Conservation (phyloP, 495 filamentous ascomycete species). For the Xeromyces bisporus region DNA sequence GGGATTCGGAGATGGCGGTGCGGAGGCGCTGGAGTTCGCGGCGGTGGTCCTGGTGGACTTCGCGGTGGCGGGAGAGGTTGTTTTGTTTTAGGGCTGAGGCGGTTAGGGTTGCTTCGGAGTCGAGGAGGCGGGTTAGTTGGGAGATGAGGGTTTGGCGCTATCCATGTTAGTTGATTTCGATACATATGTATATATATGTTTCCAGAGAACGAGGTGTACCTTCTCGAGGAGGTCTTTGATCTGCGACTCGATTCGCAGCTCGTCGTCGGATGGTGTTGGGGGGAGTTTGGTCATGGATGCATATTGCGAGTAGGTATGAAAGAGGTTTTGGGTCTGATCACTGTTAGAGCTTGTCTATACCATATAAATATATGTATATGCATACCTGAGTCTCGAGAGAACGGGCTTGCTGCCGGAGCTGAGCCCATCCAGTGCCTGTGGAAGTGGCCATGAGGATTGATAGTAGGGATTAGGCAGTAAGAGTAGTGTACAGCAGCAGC, state of each 20-base stretch:
- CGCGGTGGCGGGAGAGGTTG: slow-evolving; percentile 82
- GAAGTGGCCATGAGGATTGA: slow-evolving; percentile 54
- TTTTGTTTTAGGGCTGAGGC: slow-evolving; percentile 87
- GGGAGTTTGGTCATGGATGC: slow-evolving; percentile 67
- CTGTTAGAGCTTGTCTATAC: not conserved
- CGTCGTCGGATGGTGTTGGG: slow-evolving; percentile 69
- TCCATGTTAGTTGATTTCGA: too few species aligned
- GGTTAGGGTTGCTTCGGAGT: slow-evolving; percentile 79
- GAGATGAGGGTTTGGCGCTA: slow-evolving; percentile 69
- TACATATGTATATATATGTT: too few species aligned
- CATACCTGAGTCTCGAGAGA: slow-evolving; percentile 79
- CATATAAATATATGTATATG: not conserved
- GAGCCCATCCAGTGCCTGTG: slow-evolving; percentile 78
- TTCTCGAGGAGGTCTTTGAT: slow-evolving; percentile 72
- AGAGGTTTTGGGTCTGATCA: slow-evolving; percentile 69
- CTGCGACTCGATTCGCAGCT: slow-evolving; percentile 59
- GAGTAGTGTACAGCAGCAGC: not conserved
- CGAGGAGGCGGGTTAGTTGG: slow-evolving; percentile 76
- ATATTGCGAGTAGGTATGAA: slow-evolving; percentile 92
- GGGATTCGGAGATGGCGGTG: slow-evolving; percentile 47
- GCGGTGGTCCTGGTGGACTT: slow-evolving; percentile 73
- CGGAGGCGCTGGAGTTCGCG: slow-evolving; percentile 63
- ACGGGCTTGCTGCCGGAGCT: slow-evolving; percentile 85
- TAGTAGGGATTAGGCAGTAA: too few species aligned
- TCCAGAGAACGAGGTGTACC: too few species aligned